Base-by-base conservation (phyloP, 495 filamentous ascomycete genomes). In the Penicillium subrubescens region DNA sequence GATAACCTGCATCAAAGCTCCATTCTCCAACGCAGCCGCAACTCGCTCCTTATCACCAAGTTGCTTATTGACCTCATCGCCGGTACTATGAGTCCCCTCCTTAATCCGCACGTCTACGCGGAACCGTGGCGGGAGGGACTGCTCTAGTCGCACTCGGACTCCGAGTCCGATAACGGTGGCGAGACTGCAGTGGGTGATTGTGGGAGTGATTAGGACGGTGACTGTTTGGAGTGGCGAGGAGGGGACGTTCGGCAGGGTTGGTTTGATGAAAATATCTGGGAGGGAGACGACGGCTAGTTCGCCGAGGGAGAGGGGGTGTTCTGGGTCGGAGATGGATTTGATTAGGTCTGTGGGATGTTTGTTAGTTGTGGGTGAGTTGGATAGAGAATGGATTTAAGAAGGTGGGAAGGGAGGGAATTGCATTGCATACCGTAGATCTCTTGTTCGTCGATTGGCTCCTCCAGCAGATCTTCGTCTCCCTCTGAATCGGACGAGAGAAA, bases 121-220 rank as follows among this genome's bases (percentile, higher is more conserved):
- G 74, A 94, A 99, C 59, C 93, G 88, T n/a, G 95, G 90, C 1
- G 95, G 96, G 48, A 99, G 83, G 10, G 90, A 88, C 74, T 97
- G 91, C 73, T 97, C 93, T 29, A 99, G 83, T 34, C 96, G 85
- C 52, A 97, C 94, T 19, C 95, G 86, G 15, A 99, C 92, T 17
- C 95, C 94, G 8, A 99, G 85, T 3, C 96, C 95, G 75, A 99
- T 98, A 57, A 98, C 93, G 1, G 96, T 98, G 11, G 95, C 96
- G 15, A 98, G 85, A 39, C 91, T 94, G 80, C 95, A 99, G 71
- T 98, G 96, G 21, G 93, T 97, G 71, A 98, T 92, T 19, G 96
- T 99, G n/a, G 95, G 95, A 4, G 95, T 99, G 57, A 99, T 89
- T n/a, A 83, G 74, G 8, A 86, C 82, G 5, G 82, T 81, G 60